phyloP scores from a whole-genome alignment of 2,329 filamentous ascomycete species.

The Hymenoscyphus scutula region DNA sequence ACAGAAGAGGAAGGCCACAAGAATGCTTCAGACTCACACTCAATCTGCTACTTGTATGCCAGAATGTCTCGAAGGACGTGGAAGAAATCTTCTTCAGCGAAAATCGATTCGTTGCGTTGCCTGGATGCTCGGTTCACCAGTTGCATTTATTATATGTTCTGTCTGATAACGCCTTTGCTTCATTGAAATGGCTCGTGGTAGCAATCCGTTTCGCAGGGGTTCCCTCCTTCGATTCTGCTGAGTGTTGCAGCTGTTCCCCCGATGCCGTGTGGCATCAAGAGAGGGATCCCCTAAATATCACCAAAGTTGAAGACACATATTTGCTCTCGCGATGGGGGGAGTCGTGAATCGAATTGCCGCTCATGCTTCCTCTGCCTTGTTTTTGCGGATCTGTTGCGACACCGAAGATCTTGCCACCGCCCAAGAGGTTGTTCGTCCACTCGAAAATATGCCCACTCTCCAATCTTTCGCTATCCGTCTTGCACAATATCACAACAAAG shows the following conservation, averaged over 20 bases:
- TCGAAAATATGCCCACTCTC: background rate
- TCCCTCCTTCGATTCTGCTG: no score
- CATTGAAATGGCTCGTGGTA: background rate
- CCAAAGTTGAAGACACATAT: no score
- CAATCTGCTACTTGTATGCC: background rate
- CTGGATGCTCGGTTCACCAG: background rate
- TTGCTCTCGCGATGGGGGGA: background rate
- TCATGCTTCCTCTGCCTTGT: background rate
- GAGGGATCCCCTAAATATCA: no score
- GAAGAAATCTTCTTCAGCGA: background rate
- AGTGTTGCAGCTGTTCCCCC: no score
- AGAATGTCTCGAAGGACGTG: background rate
- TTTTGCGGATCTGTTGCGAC: background rate
- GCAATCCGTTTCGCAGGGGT: background rate
- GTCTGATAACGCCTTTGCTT: background rate
- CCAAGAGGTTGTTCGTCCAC: background rate
- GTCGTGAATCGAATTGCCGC: background rate
- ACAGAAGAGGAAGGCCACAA: no score
- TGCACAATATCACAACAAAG: background rate
- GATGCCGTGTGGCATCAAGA: no score
- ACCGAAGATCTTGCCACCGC: background rate
- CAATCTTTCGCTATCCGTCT: background rate
- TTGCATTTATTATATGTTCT: background rate
- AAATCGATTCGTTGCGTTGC: background rate
- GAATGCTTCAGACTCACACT: background rate